phyloP scores from a whole-genome alignment of 2,329 filamentous ascomycete genomes.

The Escovopsis sp. region DNA sequence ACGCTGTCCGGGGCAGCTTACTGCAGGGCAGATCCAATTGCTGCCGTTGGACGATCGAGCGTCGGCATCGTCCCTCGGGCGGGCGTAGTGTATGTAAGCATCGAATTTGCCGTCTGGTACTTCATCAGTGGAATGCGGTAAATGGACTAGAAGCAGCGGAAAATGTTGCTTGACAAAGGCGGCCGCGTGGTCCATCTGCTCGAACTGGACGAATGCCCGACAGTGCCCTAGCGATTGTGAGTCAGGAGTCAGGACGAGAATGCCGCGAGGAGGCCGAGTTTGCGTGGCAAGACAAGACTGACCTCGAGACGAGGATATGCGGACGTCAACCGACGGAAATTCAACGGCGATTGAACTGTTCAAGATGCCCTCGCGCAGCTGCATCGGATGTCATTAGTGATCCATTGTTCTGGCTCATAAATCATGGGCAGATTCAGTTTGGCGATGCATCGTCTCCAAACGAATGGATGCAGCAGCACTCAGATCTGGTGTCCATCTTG shows the following conservation, averaged over 20 bases:
- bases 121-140: constrained; percentile 23
- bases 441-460: too few species aligned
- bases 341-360: constrained; percentile 19
- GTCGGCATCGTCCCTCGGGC: constrained; percentile 22
- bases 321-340: constrained; percentile 24
- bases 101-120: constrained; percentile 23
- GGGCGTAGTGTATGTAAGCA: constrained; percentile 27
- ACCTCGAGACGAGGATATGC: constrained; percentile 23
- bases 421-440: too few species aligned
- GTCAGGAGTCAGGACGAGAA: constrained; percentile 2
- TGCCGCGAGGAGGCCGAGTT: too few species aligned
- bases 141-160: constrained; percentile 23
- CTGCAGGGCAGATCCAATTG: constrained; percentile 23
- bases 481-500: too few species aligned
- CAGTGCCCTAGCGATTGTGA: constrained; percentile 20
- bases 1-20: constrained; percentile 7
- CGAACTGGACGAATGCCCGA: constrained; percentile 29
- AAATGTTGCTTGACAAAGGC: constrained; percentile 28
- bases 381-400: constrained; percentile 3
- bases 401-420: neutral
- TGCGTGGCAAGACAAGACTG: neutral
- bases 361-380: constrained; percentile 24
- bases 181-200: constrained; percentile 23
- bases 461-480: too few species aligned
- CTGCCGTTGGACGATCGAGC: constrained; percentile 9